Evolutionary conservation across 768 basidiomycete genomes (phyloP), one percentile per base, ranked within the genome.

Genomic region (Rubroboletus pulcherrimus): DNA sequence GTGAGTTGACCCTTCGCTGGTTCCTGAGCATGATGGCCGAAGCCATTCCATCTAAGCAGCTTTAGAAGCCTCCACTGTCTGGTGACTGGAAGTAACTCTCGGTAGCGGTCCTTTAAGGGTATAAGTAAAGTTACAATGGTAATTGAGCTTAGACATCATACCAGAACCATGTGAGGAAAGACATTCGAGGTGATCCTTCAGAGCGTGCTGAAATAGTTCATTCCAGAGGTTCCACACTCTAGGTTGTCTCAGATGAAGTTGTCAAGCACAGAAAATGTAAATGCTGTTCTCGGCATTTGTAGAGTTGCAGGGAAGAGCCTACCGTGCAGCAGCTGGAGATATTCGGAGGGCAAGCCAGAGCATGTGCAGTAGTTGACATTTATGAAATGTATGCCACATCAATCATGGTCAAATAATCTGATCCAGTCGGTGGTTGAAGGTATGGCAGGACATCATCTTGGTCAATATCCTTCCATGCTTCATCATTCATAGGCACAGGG

Each of bases 211-310:
- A 19, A 63, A 9, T 54, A 61, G 24, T 57, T 63, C 12, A 24
- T 26, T 0, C 19, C 51, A 0, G 34, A 45, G 0, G 60, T 62
- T 3, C 53, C 40, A 8, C 68, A 67, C 44, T 69, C 64, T 34
- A 69, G 4, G 7, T 65, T 52, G 8, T 66, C 56, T 1, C 53
- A 17, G 2, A 57, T 19, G 14, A 68, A 65, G 3, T 64, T n/a
- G 14, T 70, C 53, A 0, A 70, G 43, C 2, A 64, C 60, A 1
- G n/a, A 4, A 41, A 66, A 66, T 0, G 67, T 68, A n/a, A 51
- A 51, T 3, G 11, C 31, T 0, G 50, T 42, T 5, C 9, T 24
- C 0, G 21, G 40, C 0, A 7, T 0, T 3, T 21, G 40, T 7
- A 24, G 2, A 1, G 38, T n/a, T 0, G 8, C 38, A 1, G n/a